Base-by-base conservation (phyloP, 768 basidiomycete species). In the Lactarius evosmus region DNA sequence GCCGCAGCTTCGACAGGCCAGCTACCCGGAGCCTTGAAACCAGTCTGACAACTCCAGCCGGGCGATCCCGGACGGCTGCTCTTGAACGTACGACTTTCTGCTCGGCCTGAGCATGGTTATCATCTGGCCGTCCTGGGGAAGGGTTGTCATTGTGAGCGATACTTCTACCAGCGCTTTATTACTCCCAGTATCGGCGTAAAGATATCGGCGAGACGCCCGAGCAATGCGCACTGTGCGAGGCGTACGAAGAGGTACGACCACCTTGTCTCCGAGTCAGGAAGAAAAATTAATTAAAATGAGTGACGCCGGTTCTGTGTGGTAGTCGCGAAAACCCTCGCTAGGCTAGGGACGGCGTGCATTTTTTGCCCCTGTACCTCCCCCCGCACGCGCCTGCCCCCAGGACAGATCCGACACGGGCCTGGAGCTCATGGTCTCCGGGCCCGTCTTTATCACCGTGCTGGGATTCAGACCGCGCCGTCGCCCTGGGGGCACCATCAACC, bases 181-280 rank as follows among this genome's bases (percentile, higher is more conserved):
- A n/a, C n/a, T n/a, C n/a, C n/a, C n/a, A n/a, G n/a, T n/a, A n/a
- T n/a, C n/a, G n/a, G 8, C 73, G 87, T 52, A 89, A 88, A 72
- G 87, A 89, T 70, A 67, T 83, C 0, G 85, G 85, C 6, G 87
- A 89, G 75, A 80, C 79, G 2, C 71, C 87, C 30, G 86, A 87
- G 69, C 71, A 79, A 52, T 71, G 86, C 0, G 86, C 83, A 0
- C 71, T 88, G 44, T 75, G 87, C 51, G 87, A 88, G 74, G 86
- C 83, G 4, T 83, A 85, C 69, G 86, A 88, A 70, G 86, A 88
- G 81, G 86, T 85, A 62, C 54, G 22, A 44, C 19, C n/a, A 25
- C 17, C 17, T 29, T 22, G 5, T 16, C 14, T 25, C 50, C 11
- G 46, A 49, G n/a, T 49, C 46, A 49, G 16, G 46, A 27, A 49